Evolutionary conservation across 352 stramenopile species (phyloP), one percentile per base, ranked within the genome.

Genomic region (Phytophthora niederhauseri): DNA sequence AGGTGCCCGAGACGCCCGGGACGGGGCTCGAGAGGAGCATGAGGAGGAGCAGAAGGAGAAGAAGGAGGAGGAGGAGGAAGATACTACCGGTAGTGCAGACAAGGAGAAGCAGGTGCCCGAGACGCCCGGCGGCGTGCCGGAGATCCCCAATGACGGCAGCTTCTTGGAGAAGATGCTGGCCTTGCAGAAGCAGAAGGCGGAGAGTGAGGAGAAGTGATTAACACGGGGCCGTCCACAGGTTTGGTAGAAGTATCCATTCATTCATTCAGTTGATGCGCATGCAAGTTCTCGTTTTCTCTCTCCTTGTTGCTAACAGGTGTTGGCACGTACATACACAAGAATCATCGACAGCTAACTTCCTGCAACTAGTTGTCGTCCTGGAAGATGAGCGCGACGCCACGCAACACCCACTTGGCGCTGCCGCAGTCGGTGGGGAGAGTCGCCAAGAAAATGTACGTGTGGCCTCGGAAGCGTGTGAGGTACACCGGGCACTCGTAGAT

Each of bases 401-500:
- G 93, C 14, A 98, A 73, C 2, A 98, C 90, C 97, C 97, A 99
- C 75, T 98, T 98, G 36, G 96, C 89, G 53, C 90, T 79, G 20
- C 84, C 87, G 55, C 85, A 95, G 66, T 95, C 84, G 1, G 95
- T 98, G 45, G 96, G 97, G 22, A 99, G 76, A 46, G 97, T 99
- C 7, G 96, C 95, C 38, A 99, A 76, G 66, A 99, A 98, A 41
- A 99, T 91, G 76, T 98, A 99, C 26, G 95, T 99, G 58, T 97
- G 94, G 2, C 97, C 96, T 26, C 97, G 89, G 79, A 98, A 98
- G n/a, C 91, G 97, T 11, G 97, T 99, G 45, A 98, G 92, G 76
- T 99, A 99, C 15, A 99, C 93, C 8, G 97, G 97, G 49, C 92
- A 98, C 77, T 99, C 95, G 81, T 98, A 99, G 22, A 98, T 88